phyloP scores from a whole-genome alignment of 2,329 filamentous ascomycete species.

The Bretziella fagacearum region DNA sequence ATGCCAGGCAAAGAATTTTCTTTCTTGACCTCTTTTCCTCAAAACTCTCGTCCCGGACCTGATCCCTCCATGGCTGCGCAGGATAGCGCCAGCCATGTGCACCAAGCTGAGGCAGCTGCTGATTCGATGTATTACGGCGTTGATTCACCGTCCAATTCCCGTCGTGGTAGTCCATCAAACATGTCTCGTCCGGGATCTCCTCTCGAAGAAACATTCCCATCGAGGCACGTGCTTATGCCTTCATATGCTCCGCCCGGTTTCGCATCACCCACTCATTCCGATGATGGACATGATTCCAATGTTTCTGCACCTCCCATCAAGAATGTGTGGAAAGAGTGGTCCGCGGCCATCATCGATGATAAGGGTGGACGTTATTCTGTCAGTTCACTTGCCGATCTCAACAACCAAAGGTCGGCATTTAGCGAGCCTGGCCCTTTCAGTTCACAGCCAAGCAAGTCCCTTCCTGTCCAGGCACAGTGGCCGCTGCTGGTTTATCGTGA shows the following conservation, averaged over 20 bases:
- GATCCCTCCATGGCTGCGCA: neutral
- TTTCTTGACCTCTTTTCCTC: constrained; percentile 4
- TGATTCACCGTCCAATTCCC: neutral
- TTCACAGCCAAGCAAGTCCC: neutral
- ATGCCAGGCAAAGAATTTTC: constrained; percentile 4
- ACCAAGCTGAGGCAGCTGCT: neutral
- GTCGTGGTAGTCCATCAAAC: neutral
- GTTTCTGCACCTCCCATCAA: neutral
- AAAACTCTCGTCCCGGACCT: neutral
- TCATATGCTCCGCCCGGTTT: constrained; percentile 4
- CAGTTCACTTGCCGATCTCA: neutral
- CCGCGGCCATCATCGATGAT: constrained; percentile 7
- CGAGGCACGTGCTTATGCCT: constrained; percentile 8
- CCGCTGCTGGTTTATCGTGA: constrained; percentile 8
- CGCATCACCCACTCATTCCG: neutral
- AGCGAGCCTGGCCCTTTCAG: neutral
- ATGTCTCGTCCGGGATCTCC: neutral
- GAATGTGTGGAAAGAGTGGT: constrained; percentile 11
- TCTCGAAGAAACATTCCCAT: constrained; percentile 2
- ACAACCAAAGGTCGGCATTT: neutral
- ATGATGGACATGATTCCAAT: neutral
- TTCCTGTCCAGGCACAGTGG: neutral
- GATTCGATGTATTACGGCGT: neutral
- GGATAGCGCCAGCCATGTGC: neutral
- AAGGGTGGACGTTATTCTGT: neutral